Evolutionary conservation across 2,329 filamentous ascomycete genomes (phyloP).

Genomic region (Aspergillus texensis): DNA sequence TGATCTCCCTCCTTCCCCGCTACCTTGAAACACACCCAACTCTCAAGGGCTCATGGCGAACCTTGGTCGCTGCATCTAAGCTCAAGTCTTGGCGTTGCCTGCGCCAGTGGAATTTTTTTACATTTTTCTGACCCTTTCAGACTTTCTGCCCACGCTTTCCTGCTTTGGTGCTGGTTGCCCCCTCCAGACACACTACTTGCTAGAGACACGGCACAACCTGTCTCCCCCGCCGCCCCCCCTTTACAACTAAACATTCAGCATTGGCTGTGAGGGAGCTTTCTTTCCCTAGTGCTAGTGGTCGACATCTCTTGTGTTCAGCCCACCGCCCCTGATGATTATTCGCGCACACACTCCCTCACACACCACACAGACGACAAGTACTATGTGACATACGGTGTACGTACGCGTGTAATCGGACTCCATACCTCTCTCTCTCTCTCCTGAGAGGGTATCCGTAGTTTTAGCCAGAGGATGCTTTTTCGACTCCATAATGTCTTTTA

Average conservation of each 20-base stretch:
- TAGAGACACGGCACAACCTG: conserved; percentile 25
- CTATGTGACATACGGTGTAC: conserved; percentile 9
- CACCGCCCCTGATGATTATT: conserved; percentile 12
- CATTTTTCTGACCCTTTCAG: conserved; percentile 5
- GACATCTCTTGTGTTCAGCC: background rate
- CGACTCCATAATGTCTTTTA: background rate
- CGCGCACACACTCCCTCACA: background rate
- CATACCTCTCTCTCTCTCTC: background rate
- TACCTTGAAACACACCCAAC: conserved; percentile 32
- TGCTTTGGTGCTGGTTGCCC: conserved; percentile 18
- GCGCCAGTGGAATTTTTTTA: conserved; percentile 10
- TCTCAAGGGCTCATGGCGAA: conserved; percentile 29
- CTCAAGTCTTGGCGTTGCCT: conserved; percentile 32
- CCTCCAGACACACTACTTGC: conserved; percentile 16
- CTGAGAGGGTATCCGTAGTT: conserved; percentile 1
- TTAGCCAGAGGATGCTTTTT: background rate
- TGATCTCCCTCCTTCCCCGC: conserved; percentile 36
- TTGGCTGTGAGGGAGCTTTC: conserved; percentile 11
- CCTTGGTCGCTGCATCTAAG: conserved; percentile 35
- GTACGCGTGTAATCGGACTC: conserved; percentile 4
- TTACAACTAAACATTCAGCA: conserved; percentile 7
- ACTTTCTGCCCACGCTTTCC: conserved; percentile 25
- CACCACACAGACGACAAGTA: background rate
- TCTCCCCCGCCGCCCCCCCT: conserved; percentile 13
- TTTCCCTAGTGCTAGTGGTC: background rate